Evolutionary conservation across 306 rosid species (phyloP), one percentile per base, ranked within the genome.

Genomic region (Malus sylvestris): DNA sequence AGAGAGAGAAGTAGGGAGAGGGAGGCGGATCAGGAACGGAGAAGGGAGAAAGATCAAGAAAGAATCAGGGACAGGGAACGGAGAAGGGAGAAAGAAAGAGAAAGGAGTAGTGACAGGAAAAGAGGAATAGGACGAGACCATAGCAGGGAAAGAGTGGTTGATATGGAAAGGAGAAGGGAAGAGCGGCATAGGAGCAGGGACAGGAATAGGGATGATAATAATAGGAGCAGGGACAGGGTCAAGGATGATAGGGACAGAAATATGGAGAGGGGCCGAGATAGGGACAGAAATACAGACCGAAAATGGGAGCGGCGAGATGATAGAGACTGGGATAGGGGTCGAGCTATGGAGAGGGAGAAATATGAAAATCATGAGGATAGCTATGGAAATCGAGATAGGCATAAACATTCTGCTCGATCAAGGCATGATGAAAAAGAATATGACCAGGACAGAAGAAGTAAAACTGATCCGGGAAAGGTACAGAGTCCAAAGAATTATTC

Each of bases 51-150:
- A 59, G 91, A 86, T 70, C 82, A 79, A 67, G 93, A 81, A 44
- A 89, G 87, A 77, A 87, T 83, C 76, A 63, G 82, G 76, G 90
- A 79, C 72, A 78, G 83, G 79, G 90, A 83, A 67, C 71, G 82
- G 83, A 87, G 87, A 85, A 86, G 84, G 77, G 93, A 85, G 64
- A 83, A 63, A 78, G 96, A 90, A 70, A 64, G 86, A 49, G 90
- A 81, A 67, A 76, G 88, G 71, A 88, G 86, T 72, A 53, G 80
- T 83, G 92, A 89, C 22, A 68, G 88, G 76, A 82, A 83, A 81
- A 87, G 89, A 73, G 89, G 81, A 64, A 66, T 55, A 78, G 91
- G 76, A 73, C 73, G 84, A 49, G 87, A 75, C 30, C 75, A 83
- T 77, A 89, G 83, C 77, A 83, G 82, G 82, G 96, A 87, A 60